These are phyloP conservation scores for Neurospora sp. DNA, from an alignment of 495 filamentous ascomycete species.

Conservation along the genomic window DNA sequence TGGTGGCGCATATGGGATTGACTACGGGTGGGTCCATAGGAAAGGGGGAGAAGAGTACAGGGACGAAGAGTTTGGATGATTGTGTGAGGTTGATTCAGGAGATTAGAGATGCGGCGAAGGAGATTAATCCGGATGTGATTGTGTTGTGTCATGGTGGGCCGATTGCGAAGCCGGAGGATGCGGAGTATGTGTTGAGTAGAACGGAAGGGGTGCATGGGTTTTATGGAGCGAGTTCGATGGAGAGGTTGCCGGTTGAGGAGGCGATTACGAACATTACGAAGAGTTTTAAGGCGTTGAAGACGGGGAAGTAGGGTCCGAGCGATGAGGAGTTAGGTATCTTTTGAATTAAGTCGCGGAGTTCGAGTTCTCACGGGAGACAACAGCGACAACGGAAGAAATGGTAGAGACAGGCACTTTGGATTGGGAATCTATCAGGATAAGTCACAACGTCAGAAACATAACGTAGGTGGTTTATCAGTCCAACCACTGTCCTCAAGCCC, in stretches of 20 bases:
- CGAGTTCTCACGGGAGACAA: too few relatives aligned
- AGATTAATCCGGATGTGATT: constrained; percentile 47
- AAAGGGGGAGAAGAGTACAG: constrained; percentile 26
- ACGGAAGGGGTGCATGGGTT: constrained; percentile 58
- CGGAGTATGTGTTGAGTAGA: constrained; percentile 48
- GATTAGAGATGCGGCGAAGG: constrained; percentile 49
- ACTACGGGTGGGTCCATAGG: constrained; percentile 58
- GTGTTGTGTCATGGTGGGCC: constrained; percentile 64
- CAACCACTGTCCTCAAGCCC: neutral
- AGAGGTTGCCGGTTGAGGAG: constrained; percentile 58
- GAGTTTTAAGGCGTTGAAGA: constrained; percentile 44
- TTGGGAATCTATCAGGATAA: neutral
- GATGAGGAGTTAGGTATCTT: too few relatives aligned
- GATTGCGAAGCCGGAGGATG: constrained; percentile 52
- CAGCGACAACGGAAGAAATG: too few relatives aligned
- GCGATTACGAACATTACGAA: constrained; percentile 53
- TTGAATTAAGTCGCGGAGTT: too few relatives aligned
- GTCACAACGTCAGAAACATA: neutral
- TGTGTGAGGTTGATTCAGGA: constrained; percentile 49
- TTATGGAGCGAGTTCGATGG: constrained; percentile 63
- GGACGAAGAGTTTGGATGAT: constrained; percentile 50
- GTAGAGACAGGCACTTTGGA: neutral
- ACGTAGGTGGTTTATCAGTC: neutral
- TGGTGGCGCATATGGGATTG: constrained; percentile 61
- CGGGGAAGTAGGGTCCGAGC: neutral